Conservation (phyloP, 805 yeast genomes). For the Starmerella sirachaensis region DNA sequence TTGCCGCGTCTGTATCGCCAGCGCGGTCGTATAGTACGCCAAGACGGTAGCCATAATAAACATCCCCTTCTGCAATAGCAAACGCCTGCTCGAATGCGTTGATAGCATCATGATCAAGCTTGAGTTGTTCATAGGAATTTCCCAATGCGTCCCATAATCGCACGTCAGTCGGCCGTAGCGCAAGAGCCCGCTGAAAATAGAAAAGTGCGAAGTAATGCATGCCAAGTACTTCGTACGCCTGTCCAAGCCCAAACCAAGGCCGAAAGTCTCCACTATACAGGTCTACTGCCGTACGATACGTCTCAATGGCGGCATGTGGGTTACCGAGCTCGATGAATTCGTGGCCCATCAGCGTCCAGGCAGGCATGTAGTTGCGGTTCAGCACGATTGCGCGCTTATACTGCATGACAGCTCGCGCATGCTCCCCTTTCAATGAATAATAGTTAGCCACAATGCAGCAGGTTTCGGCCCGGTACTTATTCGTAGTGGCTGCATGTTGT, state of each 20-base stretch:
- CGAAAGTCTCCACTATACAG: slow-evolving; percentile 78
- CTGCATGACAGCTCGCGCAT: slow-evolving; percentile 87
- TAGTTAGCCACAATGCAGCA: slow-evolving; percentile 91
- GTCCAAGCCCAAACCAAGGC: slow-evolving; percentile 98
- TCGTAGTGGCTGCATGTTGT: slow-evolving; percentile 69
- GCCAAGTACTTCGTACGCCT: slow-evolving; percentile 91
- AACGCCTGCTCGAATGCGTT: slow-evolving; percentile 74
- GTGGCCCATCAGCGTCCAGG: slow-evolving; percentile 99
- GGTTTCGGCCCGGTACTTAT: slow-evolving; percentile 83
- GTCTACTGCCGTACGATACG: slow-evolving; percentile 86
- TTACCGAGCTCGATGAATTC: slow-evolving; percentile 93
- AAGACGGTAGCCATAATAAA: slow-evolving; percentile 47
- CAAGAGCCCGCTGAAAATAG: slow-evolving; percentile 83
- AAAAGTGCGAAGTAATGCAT: slow-evolving; percentile 88
- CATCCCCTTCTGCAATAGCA: slow-evolving; percentile 42
- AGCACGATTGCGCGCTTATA: slow-evolving; percentile 79
- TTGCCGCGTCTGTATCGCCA: slow-evolving; percentile 43
- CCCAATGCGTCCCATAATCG: slow-evolving; percentile 97
- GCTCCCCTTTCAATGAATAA: slow-evolving; percentile 82
- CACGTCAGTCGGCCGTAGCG: slow-evolving; percentile 75
- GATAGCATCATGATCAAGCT: slow-evolving; percentile 58
- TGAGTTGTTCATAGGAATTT: slow-evolving; percentile 71
- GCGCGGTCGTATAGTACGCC: slow-evolving; percentile 54
- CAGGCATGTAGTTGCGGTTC: slow-evolving; percentile 68
- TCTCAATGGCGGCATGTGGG: slow-evolving; percentile 94